These are phyloP conservation scores for Leptographium wingfieldii DNA, from an alignment of 2,329 filamentous ascomycete species.

Conservation along the genomic window DNA sequence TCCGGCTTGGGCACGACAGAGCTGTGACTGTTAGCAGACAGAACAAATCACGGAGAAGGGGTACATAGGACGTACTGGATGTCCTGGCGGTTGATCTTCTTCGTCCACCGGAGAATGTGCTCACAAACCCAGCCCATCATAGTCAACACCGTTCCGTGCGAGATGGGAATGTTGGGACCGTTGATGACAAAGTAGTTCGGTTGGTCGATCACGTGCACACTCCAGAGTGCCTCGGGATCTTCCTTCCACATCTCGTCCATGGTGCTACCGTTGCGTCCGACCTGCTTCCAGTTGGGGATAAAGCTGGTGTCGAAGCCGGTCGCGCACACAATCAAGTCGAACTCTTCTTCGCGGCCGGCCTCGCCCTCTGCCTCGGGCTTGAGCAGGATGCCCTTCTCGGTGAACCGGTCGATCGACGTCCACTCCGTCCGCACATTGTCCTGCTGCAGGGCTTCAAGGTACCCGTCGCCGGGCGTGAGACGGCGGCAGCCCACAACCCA, in stretches of 20 bases:
- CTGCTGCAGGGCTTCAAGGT: conserved; percentile 26
- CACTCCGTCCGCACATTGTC: conserved; percentile 29
- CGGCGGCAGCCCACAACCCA: conserved; percentile 30
- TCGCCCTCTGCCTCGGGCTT: conserved; percentile 10
- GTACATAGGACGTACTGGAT: neutral
- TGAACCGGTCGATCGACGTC: conserved; percentile 24
- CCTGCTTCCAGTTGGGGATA: conserved; percentile 12
- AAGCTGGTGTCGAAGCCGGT: conserved; percentile 24
- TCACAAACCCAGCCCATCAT: conserved; percentile 6
- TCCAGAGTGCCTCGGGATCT: neutral
- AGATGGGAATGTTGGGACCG: conserved; percentile 2
- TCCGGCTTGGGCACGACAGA: conserved; percentile 5
- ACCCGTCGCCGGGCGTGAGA: conserved; percentile 28
- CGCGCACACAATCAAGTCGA: conserved; percentile 20
- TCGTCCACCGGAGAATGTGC: conserved; percentile 28
- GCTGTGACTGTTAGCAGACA: conserved; percentile 3
- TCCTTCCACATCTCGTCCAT: conserved; percentile 1
- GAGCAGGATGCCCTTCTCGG: conserved; percentile 16
- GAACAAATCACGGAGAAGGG: neutral
- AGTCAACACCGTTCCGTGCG: neutral
- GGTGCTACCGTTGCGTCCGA: neutral
- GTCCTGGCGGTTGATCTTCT: neutral
- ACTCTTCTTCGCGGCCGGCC: conserved; percentile 17
- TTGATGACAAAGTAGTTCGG: conserved; percentile 2
- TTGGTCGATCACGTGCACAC: neutral